Evolutionary conservation across 345 rosid species (phyloP), one percentile per base, ranked within the genome.

Genomic region (Erysimum cheiranthoides): DNA sequence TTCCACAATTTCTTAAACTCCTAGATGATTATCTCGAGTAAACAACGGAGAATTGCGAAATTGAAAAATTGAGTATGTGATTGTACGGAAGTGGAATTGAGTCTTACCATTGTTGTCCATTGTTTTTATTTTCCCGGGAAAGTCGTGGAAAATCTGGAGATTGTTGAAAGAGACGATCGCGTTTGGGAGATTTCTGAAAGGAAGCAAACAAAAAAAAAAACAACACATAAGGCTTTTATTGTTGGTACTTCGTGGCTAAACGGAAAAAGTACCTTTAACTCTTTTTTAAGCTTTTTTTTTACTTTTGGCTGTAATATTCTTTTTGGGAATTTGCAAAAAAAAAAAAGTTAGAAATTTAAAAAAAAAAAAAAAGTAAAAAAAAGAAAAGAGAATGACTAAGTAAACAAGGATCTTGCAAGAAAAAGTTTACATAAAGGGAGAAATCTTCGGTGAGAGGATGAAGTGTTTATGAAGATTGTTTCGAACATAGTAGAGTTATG

Each of bases 31-130:
- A 4, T 42, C 46, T 42, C 46, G 6, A 12, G 71, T n/a, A 39
- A 40, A 43, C 63, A 28, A 68, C 27, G 50, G 38, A 63, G 53
- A 30, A 63, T 45, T 63, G 28, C 14, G 59, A 14, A 62, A 42
- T 6, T 27, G 7, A 2, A 40, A 40, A 61, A 12, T 8, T 8
- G 46, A 38, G 65, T 60, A 36, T 17, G 66, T 39, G 50, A 3
- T 61, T 40, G 17, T 61, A 61, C 7, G 30, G 10, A 35, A 49
- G 70, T 12, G 43, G 43, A 67, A 52, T 67, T 52, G 52, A 68
- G 43, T 27, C 17, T 57, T 69, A 69, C 73, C 73, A 69, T 53
- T 52, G 62, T 16, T 53, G 73, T 28, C 73, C 73, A 69, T 69
- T 52, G 8, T 2, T 51, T n/a, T 6, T 1, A 21, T 32, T 25